Base-by-base conservation (phyloP, 345 rosid species). In the Clausena lansium region DNA sequence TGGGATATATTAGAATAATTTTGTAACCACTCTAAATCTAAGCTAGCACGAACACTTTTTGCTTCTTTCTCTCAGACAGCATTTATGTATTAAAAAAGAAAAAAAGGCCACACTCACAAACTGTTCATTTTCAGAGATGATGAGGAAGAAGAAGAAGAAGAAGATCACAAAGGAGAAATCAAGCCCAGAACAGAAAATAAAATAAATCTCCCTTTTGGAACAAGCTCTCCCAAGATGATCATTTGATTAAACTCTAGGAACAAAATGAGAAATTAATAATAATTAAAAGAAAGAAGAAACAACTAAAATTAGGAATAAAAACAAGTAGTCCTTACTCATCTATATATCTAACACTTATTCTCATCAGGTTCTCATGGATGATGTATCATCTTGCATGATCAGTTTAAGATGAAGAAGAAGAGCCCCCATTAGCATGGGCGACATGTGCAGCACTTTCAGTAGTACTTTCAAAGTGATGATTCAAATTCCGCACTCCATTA, bases 61-160 rank as follows among this genome's bases (percentile, higher is more conserved):
- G 92, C 85, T 82, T 75, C 92, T 84, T 74, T 63, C 59, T 84
- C 75, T 79, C 82, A 59, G 86, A 85, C 90, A 85, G 17, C 54
- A 80, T 77, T 79, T 73, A 24, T 75, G 36, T n/a, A n/a, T n/a
- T n/a, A 67, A 58, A 68, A 66, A 41, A 5, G 15, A 50, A 4
- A 50, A 38, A 5, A 50, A 50, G 2, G 0, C 17, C 45, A 9
- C 50, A 11, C 50, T 11, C 50, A 8, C 50, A 11, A 45, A 55
- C 11, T 32, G 64, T 59, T 28, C 47, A 25, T 8, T 20, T 66
- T 5, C 33, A 25, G 71, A 41, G 22, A 68, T 13, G 54, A 41
- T 20, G 54, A 39, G 7, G 55, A 72, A 27, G 62, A 19, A 58
- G 64, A 30, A n/a, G 67, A 70, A 75, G 54, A 36, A 54, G 19